Percentiles rank a stretch among this genome's conserved stretches.
phyloP scores from a whole-genome alignment of 306 rosid genomes.

The Quercus mongolica region DNA sequence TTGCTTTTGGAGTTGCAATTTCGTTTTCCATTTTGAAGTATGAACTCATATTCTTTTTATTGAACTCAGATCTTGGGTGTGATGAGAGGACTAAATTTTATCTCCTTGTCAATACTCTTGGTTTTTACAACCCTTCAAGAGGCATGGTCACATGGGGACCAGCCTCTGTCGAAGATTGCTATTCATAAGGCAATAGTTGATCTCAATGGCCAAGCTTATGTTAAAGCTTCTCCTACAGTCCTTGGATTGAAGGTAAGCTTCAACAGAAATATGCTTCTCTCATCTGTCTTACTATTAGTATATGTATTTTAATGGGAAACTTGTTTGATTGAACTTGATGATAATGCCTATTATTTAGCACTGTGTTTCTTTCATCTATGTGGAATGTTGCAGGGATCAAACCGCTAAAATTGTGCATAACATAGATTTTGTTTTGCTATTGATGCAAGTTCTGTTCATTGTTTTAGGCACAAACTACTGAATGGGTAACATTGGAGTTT shows the following conservation, averaged over 20 bases:
- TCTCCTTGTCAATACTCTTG: slow-evolving; percentile 35
- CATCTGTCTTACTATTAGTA: not conserved
- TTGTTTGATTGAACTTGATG: not conserved
- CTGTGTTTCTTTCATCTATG: not conserved
- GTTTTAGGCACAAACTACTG: slow-evolving; percentile 63
- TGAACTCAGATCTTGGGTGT: slow-evolving; percentile 18
- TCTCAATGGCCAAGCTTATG: slow-evolving; percentile 48
- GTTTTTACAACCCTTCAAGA: slow-evolving; percentile 35
- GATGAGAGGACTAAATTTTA: slow-evolving; percentile 34
- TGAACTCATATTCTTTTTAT: not conserved
- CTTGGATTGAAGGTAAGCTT: slow-evolving; percentile 66
- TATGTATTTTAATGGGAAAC: not conserved
- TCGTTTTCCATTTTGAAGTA: not conserved
- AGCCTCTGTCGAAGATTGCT: slow-evolving; percentile 60
- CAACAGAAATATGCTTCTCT: not conserved
- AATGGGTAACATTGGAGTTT: slow-evolving; percentile 61
- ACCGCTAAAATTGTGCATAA: not conserved
- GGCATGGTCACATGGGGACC: slow-evolving; percentile 57
- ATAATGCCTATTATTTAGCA: not conserved
- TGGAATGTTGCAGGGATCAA: not conserved
- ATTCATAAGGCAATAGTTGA: slow-evolving; percentile 50
- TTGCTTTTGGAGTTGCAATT: not conserved
- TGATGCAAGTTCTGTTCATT: slow-evolving; percentile 23
- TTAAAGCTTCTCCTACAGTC: slow-evolving; percentile 52
- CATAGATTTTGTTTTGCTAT: not conserved